These are phyloP conservation scores for Penicillium angulare DNA, from an alignment of 495 filamentous ascomycete species.

Conservation along the genomic window DNA sequence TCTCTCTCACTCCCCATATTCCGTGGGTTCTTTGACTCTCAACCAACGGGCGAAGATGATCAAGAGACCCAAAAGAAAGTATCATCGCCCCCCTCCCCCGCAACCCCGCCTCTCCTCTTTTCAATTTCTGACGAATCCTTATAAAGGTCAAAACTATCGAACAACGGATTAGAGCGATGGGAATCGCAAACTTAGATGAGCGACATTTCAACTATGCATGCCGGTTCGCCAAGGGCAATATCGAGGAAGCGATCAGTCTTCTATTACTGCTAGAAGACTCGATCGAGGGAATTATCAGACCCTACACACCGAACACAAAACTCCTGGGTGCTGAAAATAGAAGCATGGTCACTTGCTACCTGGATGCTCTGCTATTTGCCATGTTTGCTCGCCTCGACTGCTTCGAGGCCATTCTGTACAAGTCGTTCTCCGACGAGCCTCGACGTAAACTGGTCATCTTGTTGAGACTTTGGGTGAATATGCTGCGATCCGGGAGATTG, in stretches of 20 bases:
- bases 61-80: conserved; percentile 44
- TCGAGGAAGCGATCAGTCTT: conserved; percentile 72
- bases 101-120: neutral
- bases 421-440: conserved; percentile 61
- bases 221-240: conserved; percentile 60
- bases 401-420: conserved; percentile 87
- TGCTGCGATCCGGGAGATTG: conserved; percentile 78
- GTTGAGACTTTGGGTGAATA: conserved; percentile 88
- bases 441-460: conserved; percentile 69
- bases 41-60: conserved; percentile 14
- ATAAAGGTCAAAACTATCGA: conserved; percentile 38
- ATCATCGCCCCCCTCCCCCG: neutral
- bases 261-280: conserved; percentile 74
- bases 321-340: conserved; percentile 88
- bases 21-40: conserved; percentile 35
- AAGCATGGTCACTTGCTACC: conserved; percentile 81
- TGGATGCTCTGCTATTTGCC: conserved; percentile 89
- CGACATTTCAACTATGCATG: conserved; percentile 71
- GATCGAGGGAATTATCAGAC: conserved; percentile 74
- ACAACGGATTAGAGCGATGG: conserved; percentile 29
- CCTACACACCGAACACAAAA: conserved; percentile 64
- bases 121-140: conserved; percentile 3
- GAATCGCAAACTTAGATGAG: conserved; percentile 36
- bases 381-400: conserved; percentile 91
- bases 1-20: conserved; percentile 29